Percentiles rank a stretch among this genome's conserved stretches.
phyloP scores from a whole-genome alignment of 768 basidiomycete genomes.

The Floccularia luteovirens region DNA sequence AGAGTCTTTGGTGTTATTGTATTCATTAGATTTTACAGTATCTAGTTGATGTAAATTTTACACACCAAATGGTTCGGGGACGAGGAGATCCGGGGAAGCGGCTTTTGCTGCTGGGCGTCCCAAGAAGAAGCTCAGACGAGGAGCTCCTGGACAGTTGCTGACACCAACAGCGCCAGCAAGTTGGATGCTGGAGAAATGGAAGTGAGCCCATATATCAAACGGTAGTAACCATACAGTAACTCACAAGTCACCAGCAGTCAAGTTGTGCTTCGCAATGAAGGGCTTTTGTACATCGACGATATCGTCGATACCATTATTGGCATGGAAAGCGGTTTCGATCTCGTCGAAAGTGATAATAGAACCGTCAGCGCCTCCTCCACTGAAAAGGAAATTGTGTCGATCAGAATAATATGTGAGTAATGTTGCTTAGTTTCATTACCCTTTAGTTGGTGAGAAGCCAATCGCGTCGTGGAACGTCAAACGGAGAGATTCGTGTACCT shows the following conservation, averaged over 20 bases:
- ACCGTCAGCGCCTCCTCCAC: slow-evolving; percentile 40
- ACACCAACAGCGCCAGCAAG: slow-evolving; percentile 38
- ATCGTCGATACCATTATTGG: slow-evolving; percentile 36
- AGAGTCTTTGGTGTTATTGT: slow-evolving; percentile 11
- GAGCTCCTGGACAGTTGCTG: slow-evolving; percentile 36
- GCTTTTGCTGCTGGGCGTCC: slow-evolving; percentile 26
- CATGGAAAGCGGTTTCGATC: slow-evolving; percentile 32
- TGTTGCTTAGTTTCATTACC: too few species aligned
- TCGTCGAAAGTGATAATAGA: slow-evolving; percentile 38
- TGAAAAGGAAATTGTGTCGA: slow-evolving; percentile 7
- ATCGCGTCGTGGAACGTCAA: slow-evolving; percentile 37
- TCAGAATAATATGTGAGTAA: not conserved
- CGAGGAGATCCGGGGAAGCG: slow-evolving; percentile 19
- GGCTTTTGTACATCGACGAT: slow-evolving; percentile 26
- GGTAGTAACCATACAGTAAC: slow-evolving; percentile 10
- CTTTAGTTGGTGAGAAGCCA: slow-evolving; percentile 25
- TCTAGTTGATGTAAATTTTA: not conserved
- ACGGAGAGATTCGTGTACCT: slow-evolving; percentile 17
- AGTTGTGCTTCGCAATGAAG: slow-evolving; percentile 24
- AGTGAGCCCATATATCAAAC: not conserved
- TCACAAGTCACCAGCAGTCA: slow-evolving; percentile 39
- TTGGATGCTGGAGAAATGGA: slow-evolving; percentile 23
- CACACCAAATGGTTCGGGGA: slow-evolving; percentile 22
- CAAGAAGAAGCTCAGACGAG: slow-evolving; percentile 29
- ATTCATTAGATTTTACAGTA: slow-evolving; percentile 1